Base-by-base conservation (phyloP, 2,329 filamentous ascomycete species). In the Xylaria sp. region DNA sequence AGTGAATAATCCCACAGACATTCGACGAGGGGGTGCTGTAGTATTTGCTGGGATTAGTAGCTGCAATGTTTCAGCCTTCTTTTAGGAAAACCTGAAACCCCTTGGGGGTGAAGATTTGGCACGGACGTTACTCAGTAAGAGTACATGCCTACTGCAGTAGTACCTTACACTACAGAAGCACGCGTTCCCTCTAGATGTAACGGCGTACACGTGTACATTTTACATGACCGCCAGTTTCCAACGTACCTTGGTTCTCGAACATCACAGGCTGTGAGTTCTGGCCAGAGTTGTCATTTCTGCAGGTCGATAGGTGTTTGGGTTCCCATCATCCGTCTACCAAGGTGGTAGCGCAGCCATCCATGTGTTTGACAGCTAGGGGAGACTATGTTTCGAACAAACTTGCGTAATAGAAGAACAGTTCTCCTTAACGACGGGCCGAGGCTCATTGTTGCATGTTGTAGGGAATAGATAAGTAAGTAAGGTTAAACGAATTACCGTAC, bases 21-120 rank as follows among this genome's bases (percentile, higher is more conserved):
- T 39, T 39, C 9, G n/a, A 18, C 52, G 12, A 28, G 13, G 52
- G 13, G 52, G n/a, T 20, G 12, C 9, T 10, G 52, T 39, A n/a
- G 20, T 32, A 20, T 39, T 41, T 20, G 39, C n/a, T 39, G 8
- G 56, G 41, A 15, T 58, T 25, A 25, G 23, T 32, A 56, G 41
- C 18, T 44, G 52, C 20, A n/a, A 32, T 46, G 56, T 58, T 58
- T 58, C 56, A 58, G 56, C 56, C 56, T 34, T 55, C 56, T 58
- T 32, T 58, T 23, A 46, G 46, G 15, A 32, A 32, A 46, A 25
- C 56, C 46, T 39, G 46, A 58, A 58, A 39, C 5, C 39, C 34
- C 10, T 37, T 46, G 1, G 15, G 25, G 37, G 39, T 46, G 39
- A 58, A 58, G 37, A 44, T 28, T 28, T 25, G 37, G 39, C 56